Evolutionary conservation across 495 filamentous ascomycete genomes (phyloP), one percentile per base, ranked within the genome.

Genomic region (Podospora anserina): DNA sequence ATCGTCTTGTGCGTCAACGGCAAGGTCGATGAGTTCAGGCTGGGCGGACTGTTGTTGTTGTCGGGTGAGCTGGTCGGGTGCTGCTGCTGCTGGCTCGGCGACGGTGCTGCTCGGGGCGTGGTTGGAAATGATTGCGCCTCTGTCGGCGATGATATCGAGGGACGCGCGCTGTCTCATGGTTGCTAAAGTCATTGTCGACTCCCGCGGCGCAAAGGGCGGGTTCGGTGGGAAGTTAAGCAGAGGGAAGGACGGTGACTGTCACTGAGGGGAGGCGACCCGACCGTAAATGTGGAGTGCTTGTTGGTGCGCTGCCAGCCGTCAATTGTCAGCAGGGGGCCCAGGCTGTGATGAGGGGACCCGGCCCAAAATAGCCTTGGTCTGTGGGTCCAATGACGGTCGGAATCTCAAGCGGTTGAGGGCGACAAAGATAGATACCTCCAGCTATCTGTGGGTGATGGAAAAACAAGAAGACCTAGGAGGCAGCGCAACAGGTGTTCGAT

Each of bases 101-200:
- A 68, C 72, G 56, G 53, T 44, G 23, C 32, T 5, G n/a, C 16
- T 55, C 30, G 20, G 26, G 68, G 49, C 16, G 53, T 9, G 18
- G 32, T 1, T 19, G 30, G 4, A 11, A 18, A 20, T 19, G 16
- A n/a, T 15, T 9, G 18, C 58, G 67, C 59, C 62, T 44, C 65
- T 68, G 69, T 76, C 78, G 66, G 81, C 80, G 69, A 83, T 78
- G 64, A 81, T 77, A 72, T 83, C 81, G 76, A 82, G 77, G 65
- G 81, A 81, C 55, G 78, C 70, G 75, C 76, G 66, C 73, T 72
- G 68, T 66, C 72, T 72, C 76, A 75, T 76, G 44, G 56, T 67
- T 55, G 63, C 58, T 53, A 69, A 49, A 49, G 39, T 28, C 20
- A 61, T 66, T 49, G 11, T 32, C 28, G 62, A 63, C n/a, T 65